phyloP scores from a whole-genome alignment of 768 basidiomycete genomes.

The Butyriboletus loyo region DNA sequence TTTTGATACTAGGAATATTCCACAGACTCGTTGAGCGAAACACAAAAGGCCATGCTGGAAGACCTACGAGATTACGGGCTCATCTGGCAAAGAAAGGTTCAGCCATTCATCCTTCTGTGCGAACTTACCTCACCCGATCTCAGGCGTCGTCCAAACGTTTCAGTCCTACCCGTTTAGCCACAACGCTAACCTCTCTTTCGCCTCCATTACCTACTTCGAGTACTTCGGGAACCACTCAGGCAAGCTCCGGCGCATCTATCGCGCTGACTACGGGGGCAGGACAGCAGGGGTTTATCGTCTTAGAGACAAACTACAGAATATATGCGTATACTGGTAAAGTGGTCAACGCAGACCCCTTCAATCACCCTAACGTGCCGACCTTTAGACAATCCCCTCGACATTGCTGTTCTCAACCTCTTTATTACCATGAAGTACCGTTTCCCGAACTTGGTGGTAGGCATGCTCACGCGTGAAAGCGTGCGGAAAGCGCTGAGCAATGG shows the following conservation, averaged over 20 bases:
- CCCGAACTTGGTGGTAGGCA: conserved; percentile 94
- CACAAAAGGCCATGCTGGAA: conserved; percentile 82
- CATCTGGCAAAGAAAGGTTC: conserved; percentile 80
- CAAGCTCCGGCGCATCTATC: conserved; percentile 18
- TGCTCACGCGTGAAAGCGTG: conserved; percentile 92
- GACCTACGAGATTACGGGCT: conserved; percentile 95
- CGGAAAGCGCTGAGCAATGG: conserved; percentile 92
- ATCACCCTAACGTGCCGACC: conserved; percentile 17
- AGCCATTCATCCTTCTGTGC: conserved; percentile 20
- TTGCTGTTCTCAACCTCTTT: conserved; percentile 93
- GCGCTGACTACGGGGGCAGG: conserved; percentile 48
- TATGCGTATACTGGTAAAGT: conserved; percentile 91
- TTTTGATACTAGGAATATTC: conserved; percentile 74
- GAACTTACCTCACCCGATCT: conserved; percentile 10
- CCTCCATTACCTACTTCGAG: conserved; percentile 67
- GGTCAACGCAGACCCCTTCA: conserved; percentile 10
- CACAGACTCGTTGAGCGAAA: conserved; percentile 71
- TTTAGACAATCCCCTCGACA: conserved; percentile 91
- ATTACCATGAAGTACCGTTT: conserved; percentile 91
- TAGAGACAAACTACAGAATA: conserved; percentile 97
- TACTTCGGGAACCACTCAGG: conserved; percentile 18
- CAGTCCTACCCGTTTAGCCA: conserved; percentile 91
- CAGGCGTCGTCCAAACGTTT: conserved; percentile 78
- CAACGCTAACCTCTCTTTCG: conserved; percentile 89
- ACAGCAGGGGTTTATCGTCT: conserved; percentile 87